Evolutionary conservation across 768 basidiomycete species (phyloP).

Genomic region (Suillus fuscotomentosus): DNA sequence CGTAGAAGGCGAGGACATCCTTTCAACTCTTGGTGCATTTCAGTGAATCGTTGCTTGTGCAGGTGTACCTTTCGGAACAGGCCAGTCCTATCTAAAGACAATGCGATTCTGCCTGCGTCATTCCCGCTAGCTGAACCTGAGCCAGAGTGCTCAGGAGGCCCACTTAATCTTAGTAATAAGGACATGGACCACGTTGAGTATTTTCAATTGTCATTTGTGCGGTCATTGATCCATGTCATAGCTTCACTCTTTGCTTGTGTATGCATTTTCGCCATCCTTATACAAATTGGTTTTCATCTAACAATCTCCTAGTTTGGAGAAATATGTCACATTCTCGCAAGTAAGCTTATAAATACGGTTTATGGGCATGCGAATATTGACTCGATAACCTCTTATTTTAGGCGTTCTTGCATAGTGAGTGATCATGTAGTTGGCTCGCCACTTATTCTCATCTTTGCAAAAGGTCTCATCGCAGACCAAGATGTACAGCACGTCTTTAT

Average conservation of each 20-base stretch:
- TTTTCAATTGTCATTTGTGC: not conserved
- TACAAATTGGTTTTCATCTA: slow-evolving; percentile 21
- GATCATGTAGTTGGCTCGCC: too few species aligned
- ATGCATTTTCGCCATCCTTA: slow-evolving; percentile 15
- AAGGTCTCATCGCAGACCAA: too few species aligned
- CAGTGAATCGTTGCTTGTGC: slow-evolving; percentile 2
- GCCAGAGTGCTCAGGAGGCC: slow-evolving; percentile 11
- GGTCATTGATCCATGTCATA: slow-evolving; percentile 18
- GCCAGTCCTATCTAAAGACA: slow-evolving; percentile 33
- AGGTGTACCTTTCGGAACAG: slow-evolving; percentile 47
- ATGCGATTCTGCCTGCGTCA: slow-evolving; percentile 47
- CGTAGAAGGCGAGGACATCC: slow-evolving; percentile 38
- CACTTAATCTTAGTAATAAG: slow-evolving; percentile 40
- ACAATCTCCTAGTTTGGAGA: slow-evolving; percentile 42
- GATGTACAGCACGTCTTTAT: too few species aligned
- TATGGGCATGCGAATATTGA: too few species aligned
- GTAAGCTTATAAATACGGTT: too few species aligned
- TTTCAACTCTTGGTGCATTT: not conserved
- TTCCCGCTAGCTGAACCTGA: slow-evolving; percentile 41
- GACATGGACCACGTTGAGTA: slow-evolving; percentile 45
- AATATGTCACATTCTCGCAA: slow-evolving; percentile 19
- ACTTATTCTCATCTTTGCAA: too few species aligned
- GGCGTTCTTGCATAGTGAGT: too few species aligned
- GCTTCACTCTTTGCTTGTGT: slow-evolving; percentile 64
- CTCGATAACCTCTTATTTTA: too few species aligned